A percentile compares a stretch with the other conserved stretches of the same genome.
Conservation (phyloP, 768 basidiomycete genomes). For the Rhizopogon vesiculosus region DNA sequence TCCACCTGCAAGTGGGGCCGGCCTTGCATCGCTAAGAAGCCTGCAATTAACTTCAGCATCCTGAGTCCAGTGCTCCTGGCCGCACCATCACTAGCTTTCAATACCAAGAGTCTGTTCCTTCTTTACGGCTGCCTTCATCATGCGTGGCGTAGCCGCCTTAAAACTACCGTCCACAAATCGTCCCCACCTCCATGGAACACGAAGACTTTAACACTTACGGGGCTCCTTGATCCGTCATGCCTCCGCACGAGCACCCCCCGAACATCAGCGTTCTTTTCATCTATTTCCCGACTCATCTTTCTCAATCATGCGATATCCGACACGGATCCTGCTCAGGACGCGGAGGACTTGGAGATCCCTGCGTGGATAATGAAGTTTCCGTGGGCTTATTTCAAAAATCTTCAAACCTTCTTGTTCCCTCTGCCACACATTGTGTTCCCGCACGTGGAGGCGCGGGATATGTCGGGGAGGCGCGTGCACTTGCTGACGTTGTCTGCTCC, state of each 20-base stretch:
- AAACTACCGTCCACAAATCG: conserved; percentile 13
- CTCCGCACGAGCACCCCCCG: conserved; percentile 23
- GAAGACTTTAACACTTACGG: conserved; percentile 25
- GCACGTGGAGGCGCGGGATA: too few species aligned
- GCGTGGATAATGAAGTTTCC: conserved; percentile 15
- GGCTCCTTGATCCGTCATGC: conserved; percentile 26
- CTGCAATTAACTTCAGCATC: conserved; percentile 15
- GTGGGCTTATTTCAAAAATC: conserved; percentile 24
- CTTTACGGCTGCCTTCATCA: conserved; percentile 27
- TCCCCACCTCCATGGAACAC: conserved; percentile 18
- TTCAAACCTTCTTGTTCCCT: conserved; percentile 3
- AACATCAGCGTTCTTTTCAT: conserved; percentile 28
- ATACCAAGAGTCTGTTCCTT: conserved; percentile 26
- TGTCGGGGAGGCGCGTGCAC: background rate
- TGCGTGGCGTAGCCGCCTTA: background rate
- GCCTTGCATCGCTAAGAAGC: background rate
- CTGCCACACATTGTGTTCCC: background rate
- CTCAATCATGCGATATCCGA: background rate
- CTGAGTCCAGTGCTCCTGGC: conserved; percentile 3
- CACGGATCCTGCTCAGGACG: conserved; percentile 1
- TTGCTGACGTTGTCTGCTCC: background rate
- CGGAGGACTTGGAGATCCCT: background rate
- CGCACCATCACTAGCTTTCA: conserved; percentile 23
- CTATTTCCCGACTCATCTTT: conserved; percentile 33
- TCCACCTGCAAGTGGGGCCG: conserved; percentile 1